Conservation (phyloP, 2,329 filamentous ascomycete species). For the Elsinoe ampelina region DNA sequence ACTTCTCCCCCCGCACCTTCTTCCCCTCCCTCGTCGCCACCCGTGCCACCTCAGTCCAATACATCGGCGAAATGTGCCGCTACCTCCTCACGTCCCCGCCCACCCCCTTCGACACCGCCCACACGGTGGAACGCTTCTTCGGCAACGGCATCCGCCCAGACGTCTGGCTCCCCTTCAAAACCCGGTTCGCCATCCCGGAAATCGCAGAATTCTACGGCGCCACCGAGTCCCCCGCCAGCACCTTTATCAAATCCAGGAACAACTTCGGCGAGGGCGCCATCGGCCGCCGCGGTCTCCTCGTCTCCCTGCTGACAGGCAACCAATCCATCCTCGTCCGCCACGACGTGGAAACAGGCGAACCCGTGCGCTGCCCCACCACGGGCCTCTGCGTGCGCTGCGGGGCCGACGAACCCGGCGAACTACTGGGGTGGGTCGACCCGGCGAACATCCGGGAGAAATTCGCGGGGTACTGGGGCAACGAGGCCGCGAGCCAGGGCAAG, state of each 20-base stretch:
- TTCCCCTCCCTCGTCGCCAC: slow-evolving; percentile 66
- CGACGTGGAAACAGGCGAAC: slow-evolving; percentile 61
- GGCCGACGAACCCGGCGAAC: slow-evolving; percentile 60
- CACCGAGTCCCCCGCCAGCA: slow-evolving; percentile 50
- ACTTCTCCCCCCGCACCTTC: slow-evolving; percentile 68
- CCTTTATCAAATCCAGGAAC: slow-evolving; percentile 66
- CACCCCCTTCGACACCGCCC: slow-evolving; percentile 59
- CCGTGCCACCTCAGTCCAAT: slow-evolving; percentile 69
- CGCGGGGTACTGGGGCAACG: slow-evolving; percentile 74
- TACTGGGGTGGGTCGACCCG: slow-evolving; percentile 62
- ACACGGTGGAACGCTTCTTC: slow-evolving; percentile 65
- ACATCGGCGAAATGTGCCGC: slow-evolving; percentile 79
- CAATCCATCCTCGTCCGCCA: slow-evolving; percentile 55
- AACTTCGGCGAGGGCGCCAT: slow-evolving; percentile 67
- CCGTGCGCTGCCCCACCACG: slow-evolving; percentile 57
- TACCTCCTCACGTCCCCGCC: slow-evolving; percentile 64
- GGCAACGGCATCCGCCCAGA: slow-evolving; percentile 81
- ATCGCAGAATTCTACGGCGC: slow-evolving; percentile 32
- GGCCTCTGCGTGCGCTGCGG: slow-evolving; percentile 56
- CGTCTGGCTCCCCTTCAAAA: slow-evolving; percentile 75
- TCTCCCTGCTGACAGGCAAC: slow-evolving; percentile 44
- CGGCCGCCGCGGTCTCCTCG: slow-evolving; percentile 59
- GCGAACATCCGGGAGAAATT: slow-evolving; percentile 56
- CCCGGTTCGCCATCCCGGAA: slow-evolving; percentile 47
- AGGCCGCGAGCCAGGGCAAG: slow-evolving; percentile 61